Evolutionary conservation across 345 rosid genomes (phyloP), one percentile per base, ranked within the genome.

Genomic region (Aquilaria sinensis): DNA sequence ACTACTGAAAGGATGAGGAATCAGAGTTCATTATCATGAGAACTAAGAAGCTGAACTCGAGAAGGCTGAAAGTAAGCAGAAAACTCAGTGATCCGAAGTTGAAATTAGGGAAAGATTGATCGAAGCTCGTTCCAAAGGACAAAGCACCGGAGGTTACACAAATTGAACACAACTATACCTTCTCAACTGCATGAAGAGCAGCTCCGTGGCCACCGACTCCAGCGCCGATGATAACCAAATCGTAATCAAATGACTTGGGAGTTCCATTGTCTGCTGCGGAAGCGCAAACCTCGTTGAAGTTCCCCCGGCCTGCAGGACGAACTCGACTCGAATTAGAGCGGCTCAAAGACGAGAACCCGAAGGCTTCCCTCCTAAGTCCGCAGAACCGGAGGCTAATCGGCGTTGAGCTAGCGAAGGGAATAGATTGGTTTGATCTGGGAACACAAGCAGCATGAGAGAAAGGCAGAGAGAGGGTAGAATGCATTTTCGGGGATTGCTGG

Each of bases 121-220:
- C 43, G 54, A 51, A 51, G 15, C 54, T 51, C 12, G 54, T 51
- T 13, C 4, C 15, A 49, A 31, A 10, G 52, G 47, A 41, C 11
- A 54, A 62, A 13, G 47, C 31, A 6, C 2, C 4, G 1, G 3
- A 56, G 56, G 43, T 56, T 48, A 59, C 7, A 15, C 23, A 23
- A 23, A 37, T 37, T 37, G 43, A 37, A 37, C 43, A 37, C 5
- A 37, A 32, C 47, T 13, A 50, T 46, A 86, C 97, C 93, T 88
- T 94, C 75, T 89, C 99, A 16, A 91, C 96, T 57, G 99, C 96
- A 58, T 95, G 97, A 47, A 95, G 85, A 1, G 96, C 99, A 61
- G 99, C 96, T 43, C 99, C 97, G 51, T 90, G 99, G 4, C 97
- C 99, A 12, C 99, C 97, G 16, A 94, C 99, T 55, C 97, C 99